These are phyloP conservation scores for Citrus inodora DNA, from an alignment of 345 rosid genomes.

Conservation along the genomic window DNA sequence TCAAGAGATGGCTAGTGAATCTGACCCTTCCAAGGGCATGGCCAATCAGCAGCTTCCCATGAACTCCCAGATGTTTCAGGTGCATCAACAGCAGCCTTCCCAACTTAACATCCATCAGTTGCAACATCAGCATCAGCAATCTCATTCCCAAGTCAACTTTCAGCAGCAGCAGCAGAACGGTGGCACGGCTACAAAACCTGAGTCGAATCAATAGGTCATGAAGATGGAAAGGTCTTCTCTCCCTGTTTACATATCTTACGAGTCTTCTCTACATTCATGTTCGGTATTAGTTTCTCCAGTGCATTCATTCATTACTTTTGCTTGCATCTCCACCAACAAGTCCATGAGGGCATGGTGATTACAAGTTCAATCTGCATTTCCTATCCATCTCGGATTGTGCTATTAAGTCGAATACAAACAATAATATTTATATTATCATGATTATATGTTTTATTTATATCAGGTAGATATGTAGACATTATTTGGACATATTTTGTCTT, in stretches of 20 bases:
- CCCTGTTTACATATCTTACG: neutral
- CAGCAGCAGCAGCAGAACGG: slow-evolving; percentile 44
- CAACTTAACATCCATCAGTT: slow-evolving; percentile 39
- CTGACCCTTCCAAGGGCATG: slow-evolving; percentile 44
- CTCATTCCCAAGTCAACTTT: slow-evolving; percentile 32
- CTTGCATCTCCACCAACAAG: slow-evolving; percentile 12
- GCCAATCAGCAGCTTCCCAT: slow-evolving; percentile 39
- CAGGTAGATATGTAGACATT: slow-evolving; percentile 28
- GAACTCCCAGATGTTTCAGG: slow-evolving; percentile 48
- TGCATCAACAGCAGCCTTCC: slow-evolving; percentile 42
- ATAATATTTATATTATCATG: slow-evolving; percentile 19
- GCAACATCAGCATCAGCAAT: slow-evolving; percentile 34
- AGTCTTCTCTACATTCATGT: slow-evolving; percentile 4
- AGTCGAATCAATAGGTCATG: slow-evolving; percentile 47
- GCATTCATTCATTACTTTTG: slow-evolving; percentile 43
- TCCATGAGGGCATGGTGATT: slow-evolving; percentile 12
- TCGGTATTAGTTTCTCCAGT: slow-evolving; percentile 5
- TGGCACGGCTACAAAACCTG: slow-evolving; percentile 42
- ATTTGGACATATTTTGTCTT: slow-evolving; percentile 19
- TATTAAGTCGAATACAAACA: slow-evolving; percentile 21
- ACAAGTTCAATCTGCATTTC: slow-evolving; percentile 14
- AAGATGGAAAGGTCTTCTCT: neutral
- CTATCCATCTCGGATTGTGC: slow-evolving; percentile 22
- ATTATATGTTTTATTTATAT: slow-evolving; percentile 4
- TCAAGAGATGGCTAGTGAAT: slow-evolving; percentile 38